Conservation (phyloP, 306 rosid genomes). For the Castanea sativa region DNA sequence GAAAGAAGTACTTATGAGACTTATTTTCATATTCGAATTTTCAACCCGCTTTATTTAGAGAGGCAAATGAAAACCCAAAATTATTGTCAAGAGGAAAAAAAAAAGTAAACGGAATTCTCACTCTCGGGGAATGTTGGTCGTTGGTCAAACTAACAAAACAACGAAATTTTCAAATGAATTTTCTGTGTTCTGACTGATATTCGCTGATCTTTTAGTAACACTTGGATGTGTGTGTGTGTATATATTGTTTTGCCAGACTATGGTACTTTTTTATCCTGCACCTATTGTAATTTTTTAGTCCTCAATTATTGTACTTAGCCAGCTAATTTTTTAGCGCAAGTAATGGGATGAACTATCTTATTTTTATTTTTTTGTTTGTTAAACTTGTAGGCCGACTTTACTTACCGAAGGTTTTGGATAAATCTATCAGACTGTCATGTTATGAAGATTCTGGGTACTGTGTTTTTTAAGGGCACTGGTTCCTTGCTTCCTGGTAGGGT, state of each 20-base stretch:
- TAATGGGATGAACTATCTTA: not conserved
- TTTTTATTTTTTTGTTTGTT: not conserved
- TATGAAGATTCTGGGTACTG: slow-evolving; percentile 4
- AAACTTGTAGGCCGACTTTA: not conserved
- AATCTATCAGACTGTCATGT: slow-evolving; percentile 17
- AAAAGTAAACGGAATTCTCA: slow-evolving; percentile 9
- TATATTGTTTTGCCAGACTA: slow-evolving; percentile 19
- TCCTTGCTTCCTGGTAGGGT: slow-evolving; percentile 24
- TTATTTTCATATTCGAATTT: not conserved
- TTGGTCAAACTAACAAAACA: slow-evolving; percentile 54
- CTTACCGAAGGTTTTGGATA: not conserved
- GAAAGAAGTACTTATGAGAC: slow-evolving; percentile 11
- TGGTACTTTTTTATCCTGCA: slow-evolving; percentile 28
- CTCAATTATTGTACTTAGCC: not conserved
- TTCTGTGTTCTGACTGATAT: slow-evolving; percentile 46
- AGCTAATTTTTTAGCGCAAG: not conserved
- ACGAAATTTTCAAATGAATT: slow-evolving; percentile 50
- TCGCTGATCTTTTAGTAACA: not conserved
- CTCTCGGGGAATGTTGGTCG: slow-evolving; percentile 41
- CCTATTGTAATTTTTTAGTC: slow-evolving; percentile 30
- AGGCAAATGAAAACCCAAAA: slow-evolving; percentile 15
- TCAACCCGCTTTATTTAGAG: slow-evolving; percentile 2
- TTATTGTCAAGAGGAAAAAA: slow-evolving; percentile 26
- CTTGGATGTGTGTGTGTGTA: not conserved
- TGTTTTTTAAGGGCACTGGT: not conserved